These are phyloP conservation scores for Nicotiana tabacum DNA, from an alignment of 257 asterid genomes.

Conservation along the genomic window DNA sequence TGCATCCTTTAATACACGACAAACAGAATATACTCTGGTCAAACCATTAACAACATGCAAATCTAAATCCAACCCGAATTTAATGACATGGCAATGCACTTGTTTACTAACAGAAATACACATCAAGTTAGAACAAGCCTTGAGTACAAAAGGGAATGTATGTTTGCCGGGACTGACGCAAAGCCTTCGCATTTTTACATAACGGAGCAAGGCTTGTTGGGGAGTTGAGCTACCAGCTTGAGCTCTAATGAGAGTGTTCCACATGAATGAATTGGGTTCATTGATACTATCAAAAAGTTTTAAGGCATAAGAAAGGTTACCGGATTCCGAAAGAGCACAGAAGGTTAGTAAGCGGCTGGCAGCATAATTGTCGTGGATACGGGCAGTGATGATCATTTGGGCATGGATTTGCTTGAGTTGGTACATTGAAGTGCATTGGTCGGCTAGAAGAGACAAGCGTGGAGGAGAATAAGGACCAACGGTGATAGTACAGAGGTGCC, in stretches of 20 bases:
- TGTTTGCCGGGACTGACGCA: conserved; percentile 57
- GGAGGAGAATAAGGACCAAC: conserved; percentile 8
- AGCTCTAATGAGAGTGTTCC: conserved; percentile 87
- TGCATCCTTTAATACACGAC: conserved; percentile 32
- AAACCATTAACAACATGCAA: conserved; percentile 61
- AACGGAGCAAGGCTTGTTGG: conserved; percentile 34
- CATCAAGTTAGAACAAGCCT: conserved; percentile 47
- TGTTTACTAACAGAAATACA: conserved; percentile 31
- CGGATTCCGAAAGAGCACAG: conserved; percentile 58
- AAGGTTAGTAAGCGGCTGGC: conserved; percentile 78
- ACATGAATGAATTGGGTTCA: conserved; percentile 61
- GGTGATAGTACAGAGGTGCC: conserved; percentile 20
- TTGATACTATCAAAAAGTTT: conserved; percentile 37
- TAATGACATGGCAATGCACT: conserved; percentile 56
- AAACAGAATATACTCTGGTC: conserved; percentile 55
- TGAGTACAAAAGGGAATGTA: conserved; percentile 76
- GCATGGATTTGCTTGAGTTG: conserved; percentile 78
- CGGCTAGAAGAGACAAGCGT: conserved; percentile 41
- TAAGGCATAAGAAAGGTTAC: conserved; percentile 51
- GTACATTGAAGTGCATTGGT: conserved; percentile 49
- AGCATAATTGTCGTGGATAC: conserved; percentile 63
- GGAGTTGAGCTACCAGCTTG: conserved; percentile 44
- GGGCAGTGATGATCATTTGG: conserved; percentile 60
- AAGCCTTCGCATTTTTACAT: conserved; percentile 45
- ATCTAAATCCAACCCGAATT: conserved; percentile 52